phyloP scores from a whole-genome alignment of 2,329 filamentous ascomycete genomes.

The Phoma sp. region DNA sequence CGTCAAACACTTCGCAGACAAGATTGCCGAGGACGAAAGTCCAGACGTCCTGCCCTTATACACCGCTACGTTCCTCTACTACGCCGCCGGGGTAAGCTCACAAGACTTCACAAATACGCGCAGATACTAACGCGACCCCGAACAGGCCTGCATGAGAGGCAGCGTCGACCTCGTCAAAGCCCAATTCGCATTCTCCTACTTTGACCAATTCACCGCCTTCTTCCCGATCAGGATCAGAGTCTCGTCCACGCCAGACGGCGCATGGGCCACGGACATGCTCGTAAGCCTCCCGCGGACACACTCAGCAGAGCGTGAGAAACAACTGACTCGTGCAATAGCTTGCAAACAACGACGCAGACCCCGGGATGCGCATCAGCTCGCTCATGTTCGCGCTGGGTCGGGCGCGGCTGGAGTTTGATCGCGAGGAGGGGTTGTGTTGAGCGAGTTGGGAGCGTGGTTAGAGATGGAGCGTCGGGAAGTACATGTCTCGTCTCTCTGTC shows the following conservation, averaged over 20 bases:
- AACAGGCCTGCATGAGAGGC: conserved; percentile 4
- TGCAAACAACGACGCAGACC: conserved; percentile 1
- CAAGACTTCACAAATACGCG: neutral
- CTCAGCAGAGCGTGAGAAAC: no score
- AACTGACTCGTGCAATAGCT: neutral
- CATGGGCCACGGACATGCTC: conserved; percentile 1
- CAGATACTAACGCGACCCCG: neutral
- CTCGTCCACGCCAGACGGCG: neutral
- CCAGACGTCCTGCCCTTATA: conserved; percentile 4
- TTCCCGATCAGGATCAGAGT: conserved; percentile 1
- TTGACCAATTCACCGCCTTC: conserved; percentile 1
- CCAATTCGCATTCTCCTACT: conserved; percentile 1
- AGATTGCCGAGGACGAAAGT: neutral
- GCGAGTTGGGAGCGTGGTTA: no score
- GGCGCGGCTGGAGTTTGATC: conserved; percentile 5
- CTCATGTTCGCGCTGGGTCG: conserved; percentile 3
- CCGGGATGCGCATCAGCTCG: conserved; percentile 3
- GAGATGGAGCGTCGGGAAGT: no score
- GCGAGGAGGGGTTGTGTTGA: neutral
- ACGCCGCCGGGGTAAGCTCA: conserved; percentile 1
- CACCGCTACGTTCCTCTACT: conserved; percentile 1
- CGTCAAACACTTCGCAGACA: neutral
- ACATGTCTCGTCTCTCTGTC: no score
- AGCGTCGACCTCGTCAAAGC: neutral
- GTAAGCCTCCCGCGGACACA: neutral